These are phyloP conservation scores for Quercus dentata DNA, from an alignment of 306 rosid genomes.

Conservation along the genomic window DNA sequence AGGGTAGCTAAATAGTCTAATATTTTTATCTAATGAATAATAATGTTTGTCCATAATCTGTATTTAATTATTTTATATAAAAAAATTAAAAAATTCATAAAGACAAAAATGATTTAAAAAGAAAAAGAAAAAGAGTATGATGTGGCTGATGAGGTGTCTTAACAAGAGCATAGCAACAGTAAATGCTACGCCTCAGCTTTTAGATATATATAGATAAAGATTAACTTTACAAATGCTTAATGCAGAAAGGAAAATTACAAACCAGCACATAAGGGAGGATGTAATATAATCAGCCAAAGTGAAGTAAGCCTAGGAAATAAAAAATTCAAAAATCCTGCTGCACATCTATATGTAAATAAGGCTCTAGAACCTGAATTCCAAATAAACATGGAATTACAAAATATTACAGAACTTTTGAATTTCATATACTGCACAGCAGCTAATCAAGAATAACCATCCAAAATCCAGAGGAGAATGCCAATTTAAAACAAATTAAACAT, in stretches of 20 bases:
- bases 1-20: too few relatives aligned
- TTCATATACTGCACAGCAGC: background rate
- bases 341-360: background rate
- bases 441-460: background rate
- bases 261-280: background rate
- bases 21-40: too few relatives aligned
- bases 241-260: background rate
- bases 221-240: background rate
- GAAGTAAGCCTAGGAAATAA: slow-evolving; percentile 8
- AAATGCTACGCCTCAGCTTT: too few relatives aligned
- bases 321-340: background rate
- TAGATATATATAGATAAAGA: too few relatives aligned
- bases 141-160: too few relatives aligned
- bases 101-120: too few relatives aligned
- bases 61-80: too few relatives aligned
- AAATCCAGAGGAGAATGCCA: background rate
- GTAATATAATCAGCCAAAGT: slow-evolving; percentile 7
- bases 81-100: too few relatives aligned
- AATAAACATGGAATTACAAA: background rate
- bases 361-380: background rate
- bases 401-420: too few relatives aligned
- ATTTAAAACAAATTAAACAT: background rate
- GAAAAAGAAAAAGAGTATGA: too few relatives aligned
- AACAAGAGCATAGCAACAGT: too few relatives aligned
- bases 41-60: too few relatives aligned